phyloP scores from a whole-genome alignment of 768 basidiomycete species.

The Trametes cubensis region DNA sequence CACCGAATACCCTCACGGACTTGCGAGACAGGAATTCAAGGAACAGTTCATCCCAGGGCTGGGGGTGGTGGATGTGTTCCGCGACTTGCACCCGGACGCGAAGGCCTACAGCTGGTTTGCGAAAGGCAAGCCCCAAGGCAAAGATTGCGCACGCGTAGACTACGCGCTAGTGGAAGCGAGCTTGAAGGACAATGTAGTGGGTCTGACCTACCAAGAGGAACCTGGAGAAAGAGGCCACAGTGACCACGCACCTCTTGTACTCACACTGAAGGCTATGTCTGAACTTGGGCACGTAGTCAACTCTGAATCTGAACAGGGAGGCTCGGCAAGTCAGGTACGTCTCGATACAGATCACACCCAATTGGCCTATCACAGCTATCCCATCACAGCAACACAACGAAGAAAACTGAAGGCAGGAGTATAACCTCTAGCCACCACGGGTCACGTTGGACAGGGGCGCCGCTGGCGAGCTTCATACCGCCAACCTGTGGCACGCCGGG shows the following conservation, averaged over 20 bases:
- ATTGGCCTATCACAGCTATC: too few species aligned
- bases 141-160: conserved; percentile 32
- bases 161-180: conserved; percentile 29
- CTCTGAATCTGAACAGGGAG: not conserved
- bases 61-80: conserved; percentile 29
- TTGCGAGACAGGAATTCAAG: conserved; percentile 30
- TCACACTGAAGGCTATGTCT: conserved; percentile 26
- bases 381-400: conserved; percentile 9
- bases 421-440: not conserved
- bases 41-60: conserved; percentile 29
- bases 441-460: not conserved
- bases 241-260: conserved; percentile 30
- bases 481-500: conserved; percentile 10
- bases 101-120: conserved; percentile 33
- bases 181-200: conserved; percentile 21
- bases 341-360: too few species aligned
- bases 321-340: not conserved
- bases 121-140: conserved; percentile 30
- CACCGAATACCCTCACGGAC: conserved; percentile 30
- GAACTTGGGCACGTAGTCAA: not conserved
- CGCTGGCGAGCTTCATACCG: conserved; percentile 17
- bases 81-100: conserved; percentile 24
- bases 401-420: conserved; percentile 3
- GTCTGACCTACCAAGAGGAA: conserved; percentile 29
- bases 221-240: conserved; percentile 30